Evolutionary conservation across 306 rosid genomes (phyloP).

Genomic region (Vicia sativa): DNA sequence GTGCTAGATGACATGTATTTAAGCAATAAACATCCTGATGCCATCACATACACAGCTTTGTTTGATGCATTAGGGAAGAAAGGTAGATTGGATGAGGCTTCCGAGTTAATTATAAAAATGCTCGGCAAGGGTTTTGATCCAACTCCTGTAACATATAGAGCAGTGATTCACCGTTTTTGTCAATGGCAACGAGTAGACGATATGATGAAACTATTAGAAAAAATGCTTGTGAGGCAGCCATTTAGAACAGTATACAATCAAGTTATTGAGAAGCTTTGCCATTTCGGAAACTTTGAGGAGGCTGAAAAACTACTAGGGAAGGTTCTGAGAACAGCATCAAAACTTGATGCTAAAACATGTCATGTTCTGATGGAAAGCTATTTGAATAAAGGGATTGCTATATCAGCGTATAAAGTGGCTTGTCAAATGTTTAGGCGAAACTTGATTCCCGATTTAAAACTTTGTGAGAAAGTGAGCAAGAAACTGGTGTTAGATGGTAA

Average conservation of each 20-base stretch:
- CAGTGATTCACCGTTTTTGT: conserved; percentile 76
- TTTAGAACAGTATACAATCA: conserved; percentile 68
- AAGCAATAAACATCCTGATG: conserved; percentile 82
- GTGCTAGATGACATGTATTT: conserved; percentile 88
- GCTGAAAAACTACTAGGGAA: conserved; percentile 73
- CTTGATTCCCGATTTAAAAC: conserved; percentile 75
- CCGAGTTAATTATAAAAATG: conserved; percentile 65
- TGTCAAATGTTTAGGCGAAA: conserved; percentile 82
- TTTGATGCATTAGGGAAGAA: conserved; percentile 74
- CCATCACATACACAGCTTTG: conserved; percentile 72
- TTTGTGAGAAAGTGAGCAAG: conserved; percentile 77
- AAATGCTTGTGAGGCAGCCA: conserved; percentile 63
- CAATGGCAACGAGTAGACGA: conserved; percentile 68
- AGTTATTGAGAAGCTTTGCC: conserved; percentile 84
- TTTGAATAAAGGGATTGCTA: conserved; percentile 59
- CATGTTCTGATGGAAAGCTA: conserved; percentile 76
- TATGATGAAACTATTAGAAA: conserved; percentile 64
- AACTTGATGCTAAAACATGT: conserved; percentile 74
- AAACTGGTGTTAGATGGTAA: conserved; percentile 62
- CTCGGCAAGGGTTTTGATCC: conserved; percentile 73
- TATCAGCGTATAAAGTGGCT: conserved; percentile 82
- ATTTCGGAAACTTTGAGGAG: conserved; percentile 69
- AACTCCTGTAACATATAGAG: conserved; percentile 80
- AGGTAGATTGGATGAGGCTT: conserved; percentile 76
- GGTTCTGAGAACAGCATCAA: conserved; percentile 91